These are phyloP conservation scores for Cenchrus fungigraminus DNA, from an alignment of 176 grass and related monocot genomes.

Conservation along the genomic window DNA sequence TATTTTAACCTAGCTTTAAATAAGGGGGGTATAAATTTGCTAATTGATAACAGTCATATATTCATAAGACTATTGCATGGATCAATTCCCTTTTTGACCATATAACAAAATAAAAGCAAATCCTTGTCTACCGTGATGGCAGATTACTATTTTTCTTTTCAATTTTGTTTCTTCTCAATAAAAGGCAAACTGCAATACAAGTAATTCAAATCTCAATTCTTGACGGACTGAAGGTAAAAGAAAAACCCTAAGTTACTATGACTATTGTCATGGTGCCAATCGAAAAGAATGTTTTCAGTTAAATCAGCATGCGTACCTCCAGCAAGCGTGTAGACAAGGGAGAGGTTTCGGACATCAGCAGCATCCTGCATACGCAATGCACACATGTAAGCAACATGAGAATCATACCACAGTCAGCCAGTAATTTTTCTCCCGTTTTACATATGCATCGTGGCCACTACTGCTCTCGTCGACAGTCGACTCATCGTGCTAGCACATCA, in stretches of 20 bases:
- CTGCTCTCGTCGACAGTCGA: too few species aligned
- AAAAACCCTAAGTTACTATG: background rate
- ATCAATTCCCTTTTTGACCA: background rate
- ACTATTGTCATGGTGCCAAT: background rate
- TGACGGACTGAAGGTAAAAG: background rate
- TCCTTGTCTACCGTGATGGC: background rate
- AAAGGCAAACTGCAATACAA: background rate
- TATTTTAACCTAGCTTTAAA: background rate
- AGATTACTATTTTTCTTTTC: background rate
- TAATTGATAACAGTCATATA: background rate
- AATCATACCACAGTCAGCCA: background rate
- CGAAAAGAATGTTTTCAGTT: background rate
- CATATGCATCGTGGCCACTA: background rate
- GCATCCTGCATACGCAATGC: conserved; percentile 56
- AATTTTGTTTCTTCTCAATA: background rate
- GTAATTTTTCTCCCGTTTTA: background rate
- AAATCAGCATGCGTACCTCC: conserved; percentile 52
- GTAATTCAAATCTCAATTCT: background rate
- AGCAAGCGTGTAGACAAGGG: conserved; percentile 85
- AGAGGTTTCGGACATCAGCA: conserved; percentile 84
- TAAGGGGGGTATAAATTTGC: background rate
- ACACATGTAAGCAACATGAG: background rate
- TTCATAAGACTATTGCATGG: background rate
- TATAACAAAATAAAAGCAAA: background rate
- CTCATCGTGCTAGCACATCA: background rate